Evolutionary conservation across 768 basidiomycete species (phyloP), one percentile per base, ranked within the genome.

Genomic region (Exsudoporus frostii): DNA sequence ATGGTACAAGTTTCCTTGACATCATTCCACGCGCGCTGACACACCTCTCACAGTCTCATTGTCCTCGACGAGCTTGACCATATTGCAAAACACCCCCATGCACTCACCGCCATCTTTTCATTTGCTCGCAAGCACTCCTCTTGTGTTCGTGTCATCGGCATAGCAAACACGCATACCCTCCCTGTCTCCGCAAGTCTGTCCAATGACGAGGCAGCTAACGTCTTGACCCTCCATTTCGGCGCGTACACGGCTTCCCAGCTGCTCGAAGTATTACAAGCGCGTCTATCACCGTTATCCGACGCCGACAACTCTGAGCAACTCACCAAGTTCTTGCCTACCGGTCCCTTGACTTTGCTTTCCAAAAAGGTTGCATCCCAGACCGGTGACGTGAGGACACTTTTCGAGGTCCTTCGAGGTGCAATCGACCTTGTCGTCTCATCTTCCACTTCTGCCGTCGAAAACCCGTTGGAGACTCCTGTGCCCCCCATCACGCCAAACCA

Each of bases 21-120:
- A 25, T 32, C 25, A 7, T 44, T 43, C 8, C 2, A 47, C 34
- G 68, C 69, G 2, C 57, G 36, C 48, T 70, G 51, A 68, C 57
- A 25, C 48, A 43, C 37, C 20, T 32, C 5, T 40, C 54, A 4
- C 45, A 91, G 90, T 58, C 73, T 94, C 40, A 73, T 95, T 50
- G 77, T 94, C 45, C 81, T 95, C 30, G 92, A 95, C 65, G 92
- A 95, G 66, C 79, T 94, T 36, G 92, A 95, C 65, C 89, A 92
- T 65, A 82, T 91, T 56, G 80, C 83, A 15, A 76, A 83, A 4
- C 83, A 81, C 10, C 58, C 79, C 2, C 81, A 83, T 58, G 71
- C 80, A 9, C 74, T 92, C 42, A 66, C 79, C 2, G 71, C 83
- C 11, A 70, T 95, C 42, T 90, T 93, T 68, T 76, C 82, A 5